These are phyloP conservation scores for Candida quercuum DNA, from an alignment of 805 yeast species.

Conservation along the genomic window DNA sequence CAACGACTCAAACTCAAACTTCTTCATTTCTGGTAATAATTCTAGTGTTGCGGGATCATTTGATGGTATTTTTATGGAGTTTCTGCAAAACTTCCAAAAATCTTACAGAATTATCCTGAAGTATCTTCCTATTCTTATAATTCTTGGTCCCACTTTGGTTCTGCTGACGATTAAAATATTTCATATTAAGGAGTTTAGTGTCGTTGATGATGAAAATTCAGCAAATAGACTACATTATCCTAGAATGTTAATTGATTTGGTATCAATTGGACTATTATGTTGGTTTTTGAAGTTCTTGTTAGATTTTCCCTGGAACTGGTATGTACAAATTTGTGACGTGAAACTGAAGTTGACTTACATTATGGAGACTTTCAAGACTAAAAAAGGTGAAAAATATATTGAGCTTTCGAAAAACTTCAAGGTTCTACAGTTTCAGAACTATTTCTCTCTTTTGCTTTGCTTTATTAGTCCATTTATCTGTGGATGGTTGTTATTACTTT, in stretches of 20 bases:
- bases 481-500: slow-evolving; percentile 23
- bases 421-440: slow-evolving; percentile 13
- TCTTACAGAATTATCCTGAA: slow-evolving; percentile 13
- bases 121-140: slow-evolving; percentile 14
- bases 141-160: slow-evolving; percentile 15
- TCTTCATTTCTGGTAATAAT: background rate
- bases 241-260: slow-evolving; percentile 26
- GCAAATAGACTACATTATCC: slow-evolving; percentile 13
- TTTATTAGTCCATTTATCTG: slow-evolving; percentile 25
- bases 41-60: background rate
- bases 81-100: slow-evolving; percentile 5
- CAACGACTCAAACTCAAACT: background rate
- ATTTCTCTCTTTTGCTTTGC: slow-evolving; percentile 24
- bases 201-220: too few relatives aligned
- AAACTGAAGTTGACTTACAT: slow-evolving; percentile 7
- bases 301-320: slow-evolving; percentile 42
- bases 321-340: slow-evolving; percentile 21
- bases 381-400: background rate
- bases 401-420: slow-evolving; percentile 3
- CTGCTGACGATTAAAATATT: slow-evolving; percentile 11
- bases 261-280: slow-evolving; percentile 28
- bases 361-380: slow-evolving; percentile 2
- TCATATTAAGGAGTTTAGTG: too few relatives aligned
- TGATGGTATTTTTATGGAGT: background rate
- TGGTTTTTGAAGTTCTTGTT: slow-evolving; percentile 29